These are phyloP conservation scores for Macrophomina phaseolina DNA, from an alignment of 2,329 filamentous ascomycete genomes.

Conservation along the genomic window DNA sequence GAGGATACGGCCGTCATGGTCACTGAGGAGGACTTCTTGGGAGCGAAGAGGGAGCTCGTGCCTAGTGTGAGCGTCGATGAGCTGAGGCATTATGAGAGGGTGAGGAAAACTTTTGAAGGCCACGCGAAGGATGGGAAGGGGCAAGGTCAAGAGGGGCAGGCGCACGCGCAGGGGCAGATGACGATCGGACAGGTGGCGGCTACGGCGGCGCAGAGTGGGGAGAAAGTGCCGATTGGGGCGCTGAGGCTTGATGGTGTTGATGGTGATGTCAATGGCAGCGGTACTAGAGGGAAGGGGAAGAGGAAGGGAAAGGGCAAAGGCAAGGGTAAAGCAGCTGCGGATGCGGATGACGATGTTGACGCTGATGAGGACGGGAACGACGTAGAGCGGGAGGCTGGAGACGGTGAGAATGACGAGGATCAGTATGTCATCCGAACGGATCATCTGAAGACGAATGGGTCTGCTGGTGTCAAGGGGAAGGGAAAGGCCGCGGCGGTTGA, in stretches of 20 bases:
- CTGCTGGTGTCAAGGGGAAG: constrained; percentile 31
- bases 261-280: not conserved
- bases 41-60: constrained; percentile 83
- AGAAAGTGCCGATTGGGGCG: not conserved
- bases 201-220: constrained; percentile 2
- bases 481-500: constrained; percentile 34
- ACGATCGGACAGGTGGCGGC: not conserved
- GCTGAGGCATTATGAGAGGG: constrained; percentile 85
- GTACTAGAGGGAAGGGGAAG: constrained; percentile 34
- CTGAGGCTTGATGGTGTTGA: not conserved
- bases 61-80: constrained; percentile 93
- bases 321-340: constrained; percentile 6
- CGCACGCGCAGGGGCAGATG: not conserved
- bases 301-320: constrained; percentile 36
- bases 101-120: constrained; percentile 83
- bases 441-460: constrained; percentile 43
- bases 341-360: not conserved
- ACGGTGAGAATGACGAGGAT: constrained; percentile 42
- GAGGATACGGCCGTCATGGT: constrained; percentile 89
- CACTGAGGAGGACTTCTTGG: constrained; percentile 83
- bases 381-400: not conserved
- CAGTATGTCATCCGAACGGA: constrained; percentile 50
- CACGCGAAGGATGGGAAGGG: constrained; percentile 54
- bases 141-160: constrained; percentile 37
- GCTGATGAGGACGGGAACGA: not conserved